Conservation (phyloP, 768 basidiomycete genomes). For the Leccinum aurantiacum region DNA sequence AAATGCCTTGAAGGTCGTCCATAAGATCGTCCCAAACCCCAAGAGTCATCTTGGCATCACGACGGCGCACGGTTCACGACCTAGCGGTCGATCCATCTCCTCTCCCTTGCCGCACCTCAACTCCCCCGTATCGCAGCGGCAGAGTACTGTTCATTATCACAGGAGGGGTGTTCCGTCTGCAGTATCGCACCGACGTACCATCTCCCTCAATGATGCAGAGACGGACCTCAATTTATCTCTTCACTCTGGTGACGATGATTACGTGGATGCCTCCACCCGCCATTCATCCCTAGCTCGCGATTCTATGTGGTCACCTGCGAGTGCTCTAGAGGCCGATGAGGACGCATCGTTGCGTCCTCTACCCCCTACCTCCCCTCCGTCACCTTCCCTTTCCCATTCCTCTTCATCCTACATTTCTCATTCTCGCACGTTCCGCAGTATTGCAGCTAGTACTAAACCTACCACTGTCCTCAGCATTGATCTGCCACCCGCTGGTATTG, state of each 20-base stretch:
- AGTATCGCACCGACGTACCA: constrained; percentile 49
- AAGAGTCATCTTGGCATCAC: constrained; percentile 18
- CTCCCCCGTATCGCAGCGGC: constrained; percentile 27
- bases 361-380: constrained; percentile 84
- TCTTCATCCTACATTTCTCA: constrained; percentile 84
- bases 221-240: constrained; percentile 41
- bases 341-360: constrained; percentile 90
- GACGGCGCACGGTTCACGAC: constrained; percentile 16
- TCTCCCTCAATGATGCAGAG: constrained; percentile 64
- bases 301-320: constrained; percentile 78
- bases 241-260: constrained; percentile 37
- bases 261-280: constrained; percentile 48
- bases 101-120: constrained; percentile 28
- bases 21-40: constrained; percentile 12
- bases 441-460: constrained; percentile 88
- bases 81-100: constrained; percentile 30
- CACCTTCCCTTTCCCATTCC: constrained; percentile 80
- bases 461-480: constrained; percentile 94
- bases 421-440: constrained; percentile 77
- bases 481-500: constrained; percentile 74
- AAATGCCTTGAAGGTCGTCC: constrained; percentile 13
- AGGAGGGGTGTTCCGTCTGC: constrained; percentile 23
- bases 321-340: constrained; percentile 83
- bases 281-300: constrained; percentile 65
- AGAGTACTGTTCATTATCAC: constrained; percentile 17